Evolutionary conservation across 2,329 filamentous ascomycete genomes (phyloP).

Genomic region (Penicillium sp.): DNA sequence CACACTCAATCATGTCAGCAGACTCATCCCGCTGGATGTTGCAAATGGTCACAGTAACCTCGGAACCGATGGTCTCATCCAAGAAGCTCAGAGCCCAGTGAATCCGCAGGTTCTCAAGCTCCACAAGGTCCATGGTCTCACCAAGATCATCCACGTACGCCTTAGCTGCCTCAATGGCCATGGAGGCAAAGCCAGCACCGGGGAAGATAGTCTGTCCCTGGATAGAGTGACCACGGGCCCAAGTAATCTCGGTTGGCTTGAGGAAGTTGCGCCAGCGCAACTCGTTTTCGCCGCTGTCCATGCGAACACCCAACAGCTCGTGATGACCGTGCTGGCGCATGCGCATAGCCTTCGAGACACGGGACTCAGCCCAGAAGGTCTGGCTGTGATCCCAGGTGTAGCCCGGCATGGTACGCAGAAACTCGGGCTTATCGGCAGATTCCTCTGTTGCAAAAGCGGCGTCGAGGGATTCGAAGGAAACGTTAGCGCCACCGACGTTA

Average conservation of each 20-base stretch:
- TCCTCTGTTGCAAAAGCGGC: background rate
- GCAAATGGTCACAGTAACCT: constrained; percentile 6
- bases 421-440: background rate
- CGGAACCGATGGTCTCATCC: constrained; percentile 4
- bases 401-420: constrained; percentile 29
- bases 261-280: constrained; percentile 27
- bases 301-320: constrained; percentile 21
- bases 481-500: background rate
- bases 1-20: background rate
- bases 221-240: constrained; percentile 24
- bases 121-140: constrained; percentile 9
- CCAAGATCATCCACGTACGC: background rate
- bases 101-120: constrained; percentile 19
- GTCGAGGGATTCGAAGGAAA: background rate
- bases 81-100: constrained; percentile 7
- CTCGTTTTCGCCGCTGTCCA: constrained; percentile 9
- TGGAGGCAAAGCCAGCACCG: constrained; percentile 24
- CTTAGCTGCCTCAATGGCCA: constrained; percentile 28
- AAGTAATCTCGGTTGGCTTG: constrained; percentile 19
- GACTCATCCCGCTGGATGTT: background rate
- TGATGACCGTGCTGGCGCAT: constrained; percentile 31
- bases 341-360: constrained; percentile 40
- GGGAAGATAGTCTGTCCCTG: constrained; percentile 23
- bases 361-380: constrained; percentile 44
- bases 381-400: constrained; percentile 53